Conservation (phyloP, 2,329 filamentous ascomycete genomes). For the Pyrenochaeta sp. region DNA sequence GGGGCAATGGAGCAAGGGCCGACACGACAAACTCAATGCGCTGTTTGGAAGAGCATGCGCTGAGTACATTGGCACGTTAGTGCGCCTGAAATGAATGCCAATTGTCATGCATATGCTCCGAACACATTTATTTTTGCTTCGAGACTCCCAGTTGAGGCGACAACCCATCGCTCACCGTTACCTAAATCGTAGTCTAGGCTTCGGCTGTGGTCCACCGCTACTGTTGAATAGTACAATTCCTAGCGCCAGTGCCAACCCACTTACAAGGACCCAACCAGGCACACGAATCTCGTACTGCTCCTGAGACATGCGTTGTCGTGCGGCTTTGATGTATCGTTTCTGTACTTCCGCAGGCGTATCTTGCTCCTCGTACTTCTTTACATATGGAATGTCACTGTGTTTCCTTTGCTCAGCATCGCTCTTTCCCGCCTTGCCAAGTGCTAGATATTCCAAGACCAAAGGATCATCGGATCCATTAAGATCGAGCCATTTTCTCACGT, state of each 20-base stretch:
- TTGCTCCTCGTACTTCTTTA: neutral
- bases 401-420: neutral
- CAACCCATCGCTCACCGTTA: neutral
- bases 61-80: too few relatives aligned
- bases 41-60: too few relatives aligned
- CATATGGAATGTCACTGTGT: neutral
- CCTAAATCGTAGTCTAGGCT: neutral
- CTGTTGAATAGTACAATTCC: neutral
- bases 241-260: neutral
- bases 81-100: too few relatives aligned
- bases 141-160: neutral
- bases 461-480: slow-evolving; percentile 30
- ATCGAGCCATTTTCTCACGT: slow-evolving; percentile 30
- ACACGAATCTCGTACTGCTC: neutral
- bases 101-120: too few relatives aligned
- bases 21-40: too few relatives aligned
- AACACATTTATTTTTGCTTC: too few relatives aligned
- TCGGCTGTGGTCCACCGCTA: neutral
- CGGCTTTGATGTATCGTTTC: neutral
- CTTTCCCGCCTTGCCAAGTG: neutral
- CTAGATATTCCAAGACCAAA: slow-evolving; percentile 32
- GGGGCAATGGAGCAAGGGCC: too few relatives aligned
- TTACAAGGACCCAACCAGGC: slow-evolving; percentile 1
- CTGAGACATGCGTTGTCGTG: neutral
- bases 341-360: neutral